Evolutionary conservation across 2,329 filamentous ascomycete genomes (phyloP).

Genomic region (Hypoxylon sp.): DNA sequence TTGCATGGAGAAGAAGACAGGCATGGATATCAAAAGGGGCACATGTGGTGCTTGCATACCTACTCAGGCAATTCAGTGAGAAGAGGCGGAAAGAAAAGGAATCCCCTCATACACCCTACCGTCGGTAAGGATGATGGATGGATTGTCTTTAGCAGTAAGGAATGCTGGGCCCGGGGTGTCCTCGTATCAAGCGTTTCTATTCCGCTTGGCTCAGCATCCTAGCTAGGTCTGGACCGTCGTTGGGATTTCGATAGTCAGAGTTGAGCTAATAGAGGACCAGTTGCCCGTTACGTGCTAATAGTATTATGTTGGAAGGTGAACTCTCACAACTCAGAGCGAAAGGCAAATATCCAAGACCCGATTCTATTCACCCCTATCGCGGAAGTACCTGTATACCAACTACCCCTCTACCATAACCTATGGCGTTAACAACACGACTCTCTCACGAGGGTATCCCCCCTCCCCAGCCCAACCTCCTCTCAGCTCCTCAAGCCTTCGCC

Average conservation of each 20-base stretch:
- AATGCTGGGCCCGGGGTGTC: too few relatives aligned
- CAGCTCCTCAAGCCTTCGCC: slow-evolving; percentile 22
- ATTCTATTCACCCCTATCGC: not conserved
- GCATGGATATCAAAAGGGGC: too few relatives aligned
- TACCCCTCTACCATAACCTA: not conserved
- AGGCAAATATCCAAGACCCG: not conserved
- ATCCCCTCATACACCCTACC: too few relatives aligned
- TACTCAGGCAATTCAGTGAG: too few relatives aligned
- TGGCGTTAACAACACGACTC: not conserved
- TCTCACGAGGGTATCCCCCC: not conserved
- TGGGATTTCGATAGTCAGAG: not conserved
- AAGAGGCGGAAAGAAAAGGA: too few relatives aligned
- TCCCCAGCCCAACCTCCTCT: too few relatives aligned
- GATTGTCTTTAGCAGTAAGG: too few relatives aligned
- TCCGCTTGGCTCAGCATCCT: too few relatives aligned
- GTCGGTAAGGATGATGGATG: too few relatives aligned
- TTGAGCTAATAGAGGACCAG: not conserved
- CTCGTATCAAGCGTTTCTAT: too few relatives aligned
- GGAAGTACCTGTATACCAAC: not conserved
- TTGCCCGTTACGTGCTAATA: not conserved
- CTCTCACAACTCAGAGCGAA: not conserved
- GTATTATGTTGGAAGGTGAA: not conserved
- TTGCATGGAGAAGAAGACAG: too few relatives aligned
- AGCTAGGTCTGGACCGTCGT: not conserved
- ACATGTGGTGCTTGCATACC: too few relatives aligned